phyloP scores from a whole-genome alignment of 768 basidiomycete genomes.

The Pulveroboletus sp. region DNA sequence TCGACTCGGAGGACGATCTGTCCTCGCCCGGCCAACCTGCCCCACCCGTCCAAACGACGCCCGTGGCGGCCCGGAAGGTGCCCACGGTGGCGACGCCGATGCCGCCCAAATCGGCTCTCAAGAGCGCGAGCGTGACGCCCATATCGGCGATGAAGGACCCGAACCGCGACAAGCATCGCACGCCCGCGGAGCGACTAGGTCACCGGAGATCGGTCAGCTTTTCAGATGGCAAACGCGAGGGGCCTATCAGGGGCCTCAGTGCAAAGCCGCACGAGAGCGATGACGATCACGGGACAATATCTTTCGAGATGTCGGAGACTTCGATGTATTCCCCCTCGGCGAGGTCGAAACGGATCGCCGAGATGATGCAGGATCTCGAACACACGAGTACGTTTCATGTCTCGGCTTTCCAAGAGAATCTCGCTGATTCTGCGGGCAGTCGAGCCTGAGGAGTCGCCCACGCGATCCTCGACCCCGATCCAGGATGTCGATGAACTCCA shows the following conservation, averaged over 20 bases:
- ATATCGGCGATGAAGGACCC: constrained; percentile 55
- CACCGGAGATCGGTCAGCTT: constrained; percentile 92
- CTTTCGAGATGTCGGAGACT: constrained; percentile 18
- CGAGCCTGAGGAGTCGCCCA: constrained; percentile 52
- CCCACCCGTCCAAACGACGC: constrained; percentile 15
- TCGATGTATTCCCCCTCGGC: constrained; percentile 49
- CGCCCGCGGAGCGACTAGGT: constrained; percentile 45
- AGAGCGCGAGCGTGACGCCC: constrained; percentile 49
- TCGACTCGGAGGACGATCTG: constrained; percentile 40
- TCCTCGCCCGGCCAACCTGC: constrained; percentile 7
- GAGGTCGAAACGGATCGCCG: constrained; percentile 76
- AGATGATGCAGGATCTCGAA: constrained; percentile 72
- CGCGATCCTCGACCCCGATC: constrained; percentile 48
- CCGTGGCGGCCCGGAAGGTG: constrained; percentile 15
- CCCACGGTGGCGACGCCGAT: constrained; percentile 22
- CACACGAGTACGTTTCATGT: constrained; percentile 59
- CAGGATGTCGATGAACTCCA: constrained; percentile 45
- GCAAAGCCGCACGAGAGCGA: constrained; percentile 36
- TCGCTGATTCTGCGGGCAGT: too few species aligned
- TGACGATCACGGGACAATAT: constrained; percentile 30
- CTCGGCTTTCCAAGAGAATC: too few species aligned
- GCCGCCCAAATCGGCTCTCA: constrained; percentile 39
- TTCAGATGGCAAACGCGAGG: constrained; percentile 88
- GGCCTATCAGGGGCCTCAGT: constrained; percentile 72
- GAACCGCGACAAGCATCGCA: constrained; percentile 46